phyloP scores from a whole-genome alignment of 2,329 filamentous ascomycete genomes.

The Alternaria sp. region DNA sequence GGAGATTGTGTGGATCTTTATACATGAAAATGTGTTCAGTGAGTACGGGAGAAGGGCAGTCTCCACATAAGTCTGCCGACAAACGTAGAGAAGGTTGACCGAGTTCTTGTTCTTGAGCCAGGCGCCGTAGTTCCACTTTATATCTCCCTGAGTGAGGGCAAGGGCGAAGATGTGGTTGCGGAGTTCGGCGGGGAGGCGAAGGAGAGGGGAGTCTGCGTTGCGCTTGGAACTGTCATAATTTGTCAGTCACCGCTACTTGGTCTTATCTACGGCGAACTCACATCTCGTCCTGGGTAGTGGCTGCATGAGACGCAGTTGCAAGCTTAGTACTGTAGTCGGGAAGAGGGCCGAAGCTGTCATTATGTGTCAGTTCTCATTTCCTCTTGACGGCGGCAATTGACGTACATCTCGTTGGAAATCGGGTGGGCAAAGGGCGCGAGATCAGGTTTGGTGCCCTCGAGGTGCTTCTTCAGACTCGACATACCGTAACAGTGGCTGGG shows the following conservation, averaged over 20 bases:
- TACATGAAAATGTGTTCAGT: too few species aligned
- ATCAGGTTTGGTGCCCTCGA: too few species aligned
- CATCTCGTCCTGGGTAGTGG: neutral
- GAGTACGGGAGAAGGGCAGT: neutral
- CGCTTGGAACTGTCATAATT: neutral
- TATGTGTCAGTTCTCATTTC: too few species aligned
- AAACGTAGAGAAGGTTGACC: neutral
- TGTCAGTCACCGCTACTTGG: neutral
- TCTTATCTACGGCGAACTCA: neutral
- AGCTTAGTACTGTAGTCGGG: rapidly evolving
- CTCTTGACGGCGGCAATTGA: too few species aligned
- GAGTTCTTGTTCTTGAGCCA: neutral
- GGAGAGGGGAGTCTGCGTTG: neutral
- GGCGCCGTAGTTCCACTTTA: too few species aligned
- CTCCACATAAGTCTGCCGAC: neutral
- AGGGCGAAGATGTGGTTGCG: neutral
- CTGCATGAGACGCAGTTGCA: neutral
- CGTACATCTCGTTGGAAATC: too few species aligned
- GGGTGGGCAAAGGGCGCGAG: too few species aligned
- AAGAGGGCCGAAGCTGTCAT: too few species aligned
- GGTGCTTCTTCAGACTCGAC: too few species aligned
- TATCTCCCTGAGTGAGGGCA: neutral
- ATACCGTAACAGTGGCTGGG: too few species aligned
- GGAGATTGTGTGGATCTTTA: too few species aligned
- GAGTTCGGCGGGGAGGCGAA: neutral